These are phyloP conservation scores for Gremmenia infestans DNA, from an alignment of 2,329 filamentous ascomycete genomes.

Conservation along the genomic window DNA sequence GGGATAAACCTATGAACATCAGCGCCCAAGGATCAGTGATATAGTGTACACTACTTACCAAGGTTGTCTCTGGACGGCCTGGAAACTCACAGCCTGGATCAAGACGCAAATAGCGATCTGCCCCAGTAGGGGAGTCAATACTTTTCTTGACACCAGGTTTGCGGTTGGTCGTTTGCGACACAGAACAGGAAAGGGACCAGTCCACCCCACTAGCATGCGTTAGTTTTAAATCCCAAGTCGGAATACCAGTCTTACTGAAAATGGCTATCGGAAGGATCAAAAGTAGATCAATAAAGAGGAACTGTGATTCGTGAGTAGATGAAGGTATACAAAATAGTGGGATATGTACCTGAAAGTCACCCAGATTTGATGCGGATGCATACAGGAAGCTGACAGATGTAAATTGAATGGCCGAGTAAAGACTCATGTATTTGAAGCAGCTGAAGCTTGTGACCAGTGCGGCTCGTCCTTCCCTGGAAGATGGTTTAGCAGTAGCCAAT, in stretches of 20 bases:
- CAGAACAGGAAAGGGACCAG: slow-evolving; percentile 71
- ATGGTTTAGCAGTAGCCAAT: slow-evolving; percentile 13
- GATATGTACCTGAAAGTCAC: slow-evolving; percentile 73
- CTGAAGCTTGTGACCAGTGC: slow-evolving; percentile 97
- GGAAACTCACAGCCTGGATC: slow-evolving; percentile 69
- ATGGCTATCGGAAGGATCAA: slow-evolving; percentile 95
- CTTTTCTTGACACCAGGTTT: slow-evolving; percentile 86
- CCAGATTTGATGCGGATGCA: slow-evolving; percentile 85
- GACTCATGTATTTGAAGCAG: slow-evolving; percentile 99
- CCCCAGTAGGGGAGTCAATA: slow-evolving; percentile 81
- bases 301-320: slow-evolving; percentile 40
- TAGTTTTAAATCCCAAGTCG: not conserved
- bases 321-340: not conserved
- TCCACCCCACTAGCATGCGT: slow-evolving; percentile 85
- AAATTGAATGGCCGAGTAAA: slow-evolving; percentile 99
- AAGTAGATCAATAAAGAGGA: slow-evolving; percentile 88
- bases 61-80: slow-evolving; percentile 68
- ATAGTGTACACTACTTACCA: slow-evolving; percentile 51
- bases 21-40: not conserved
- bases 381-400: slow-evolving; percentile 96
- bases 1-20: slow-evolving; percentile 60
- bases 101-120: slow-evolving; percentile 79
- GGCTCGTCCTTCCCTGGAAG: slow-evolving; percentile 72
- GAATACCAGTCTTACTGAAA: slow-evolving; percentile 58
- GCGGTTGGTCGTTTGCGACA: slow-evolving; percentile 85